Percentiles rank a stretch among this genome's conserved stretches.
phyloP scores from a whole-genome alignment of 495 filamentous ascomycete species.

The Penicillium riverlandense region DNA sequence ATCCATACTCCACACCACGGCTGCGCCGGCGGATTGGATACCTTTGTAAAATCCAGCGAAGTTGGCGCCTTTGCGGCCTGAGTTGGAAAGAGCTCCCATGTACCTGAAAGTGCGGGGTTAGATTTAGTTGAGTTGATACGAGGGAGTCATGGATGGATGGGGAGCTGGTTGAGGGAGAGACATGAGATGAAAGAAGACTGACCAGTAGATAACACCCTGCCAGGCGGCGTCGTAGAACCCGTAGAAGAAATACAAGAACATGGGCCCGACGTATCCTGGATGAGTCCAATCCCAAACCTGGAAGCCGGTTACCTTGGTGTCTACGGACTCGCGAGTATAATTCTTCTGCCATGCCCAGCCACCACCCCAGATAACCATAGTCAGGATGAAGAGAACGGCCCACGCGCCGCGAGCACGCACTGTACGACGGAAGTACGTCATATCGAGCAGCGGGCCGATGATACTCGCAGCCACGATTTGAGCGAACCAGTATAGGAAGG shows the following conservation, averaged over 20 bases:
- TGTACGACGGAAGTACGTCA: conserved; percentile 25
- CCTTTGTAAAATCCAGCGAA: conserved; percentile 90
- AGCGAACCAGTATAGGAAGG: conserved; percentile 46
- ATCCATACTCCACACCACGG: conserved; percentile 73
- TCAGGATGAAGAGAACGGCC: conserved; percentile 33
- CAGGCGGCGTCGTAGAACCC: conserved; percentile 44
- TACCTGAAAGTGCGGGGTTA: conserved; percentile 37
- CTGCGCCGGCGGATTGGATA: conserved; percentile 78
- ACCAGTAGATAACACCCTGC: conserved; percentile 82
- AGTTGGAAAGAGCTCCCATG: conserved; percentile 87
- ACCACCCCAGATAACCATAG: conserved; percentile 43
- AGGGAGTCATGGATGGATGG: conserved; percentile 2
- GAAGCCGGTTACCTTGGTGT: conserved; percentile 8
- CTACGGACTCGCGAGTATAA: conserved; percentile 28
- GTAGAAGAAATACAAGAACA: conserved; percentile 51
- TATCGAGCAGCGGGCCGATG: conserved; percentile 39
- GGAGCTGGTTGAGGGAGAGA: background rate
- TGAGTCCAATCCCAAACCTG: conserved; percentile 33
- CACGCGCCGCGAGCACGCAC: conserved; percentile 33
- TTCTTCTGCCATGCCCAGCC: conserved; percentile 43
- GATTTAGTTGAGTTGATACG: too few relatives aligned
- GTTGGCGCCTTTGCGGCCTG: conserved; percentile 81
- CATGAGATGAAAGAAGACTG: conserved; percentile 13
- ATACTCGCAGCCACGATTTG: conserved; percentile 43
- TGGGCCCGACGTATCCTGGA: conserved; percentile 36